phyloP scores from a whole-genome alignment of 1,284 basidiomycete genomes.

The Apiotrichum brassicae region DNA sequence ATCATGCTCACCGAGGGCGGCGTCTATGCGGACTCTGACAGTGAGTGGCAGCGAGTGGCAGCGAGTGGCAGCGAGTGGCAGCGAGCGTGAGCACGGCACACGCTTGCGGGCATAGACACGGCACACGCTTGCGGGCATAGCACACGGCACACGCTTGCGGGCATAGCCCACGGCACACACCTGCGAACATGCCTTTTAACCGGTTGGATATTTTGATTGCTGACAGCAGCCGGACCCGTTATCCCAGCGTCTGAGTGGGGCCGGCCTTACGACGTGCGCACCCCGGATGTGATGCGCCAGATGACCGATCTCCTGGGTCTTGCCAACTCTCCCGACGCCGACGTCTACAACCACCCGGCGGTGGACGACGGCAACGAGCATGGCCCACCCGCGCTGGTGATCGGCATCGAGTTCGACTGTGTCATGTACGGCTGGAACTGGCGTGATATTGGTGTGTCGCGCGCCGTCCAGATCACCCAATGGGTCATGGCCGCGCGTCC shows the following conservation, averaged over 20 bases:
- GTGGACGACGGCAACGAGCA: constrained; percentile 31
- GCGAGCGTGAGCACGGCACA: not conserved
- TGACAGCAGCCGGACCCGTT: constrained; percentile 24
- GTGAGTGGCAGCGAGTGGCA: constrained; percentile 13
- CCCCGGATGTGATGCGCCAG: constrained; percentile 25
- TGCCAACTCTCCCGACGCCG: constrained; percentile 13
- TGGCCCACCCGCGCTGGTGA: constrained; percentile 39
- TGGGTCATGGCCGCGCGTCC: constrained; percentile 46
- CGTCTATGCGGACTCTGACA: constrained; percentile 48
- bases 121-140: not conserved
- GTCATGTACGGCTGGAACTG: constrained; percentile 39
- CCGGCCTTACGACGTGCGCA: constrained; percentile 25
- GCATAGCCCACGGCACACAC: no score
- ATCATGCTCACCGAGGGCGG: constrained; percentile 42
- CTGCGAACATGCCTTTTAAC: no score
- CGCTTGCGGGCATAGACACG: not conserved
- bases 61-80: constrained; percentile 1
- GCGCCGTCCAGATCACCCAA: constrained; percentile 46
- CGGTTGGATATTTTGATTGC: not conserved
- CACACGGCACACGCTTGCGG: no score
- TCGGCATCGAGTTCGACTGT: constrained; percentile 38
- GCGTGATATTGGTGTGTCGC: constrained; percentile 26
- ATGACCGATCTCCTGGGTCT: constrained; percentile 27
- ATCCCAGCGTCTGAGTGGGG: constrained; percentile 36
- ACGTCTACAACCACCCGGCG: constrained; percentile 9